phyloP scores from a whole-genome alignment of 2,329 filamentous ascomycete species.

The Fusarium algeriense region DNA sequence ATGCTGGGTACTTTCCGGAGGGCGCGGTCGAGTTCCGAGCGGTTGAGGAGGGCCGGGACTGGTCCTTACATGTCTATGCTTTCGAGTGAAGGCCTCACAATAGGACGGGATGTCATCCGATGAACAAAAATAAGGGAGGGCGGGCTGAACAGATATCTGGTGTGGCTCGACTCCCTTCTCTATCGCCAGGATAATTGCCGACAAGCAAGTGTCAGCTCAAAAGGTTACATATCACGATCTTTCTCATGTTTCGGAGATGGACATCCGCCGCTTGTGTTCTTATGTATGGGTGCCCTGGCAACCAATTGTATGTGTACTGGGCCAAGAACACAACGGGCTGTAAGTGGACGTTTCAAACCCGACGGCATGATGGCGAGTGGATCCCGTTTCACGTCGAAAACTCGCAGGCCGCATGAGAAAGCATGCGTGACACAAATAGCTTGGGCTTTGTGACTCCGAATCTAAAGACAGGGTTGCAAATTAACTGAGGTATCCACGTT shows the following conservation, averaged over 20 bases:
- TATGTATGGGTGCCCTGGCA: slow-evolving; percentile 36
- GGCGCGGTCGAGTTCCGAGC: slow-evolving; percentile 81
- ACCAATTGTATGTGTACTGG: slow-evolving; percentile 35
- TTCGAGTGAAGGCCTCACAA: slow-evolving; percentile 60
- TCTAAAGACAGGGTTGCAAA: slow-evolving; percentile 16
- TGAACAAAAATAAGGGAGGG: slow-evolving; percentile 19
- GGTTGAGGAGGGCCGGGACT: slow-evolving; percentile 66
- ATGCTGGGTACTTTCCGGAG: slow-evolving; percentile 88
- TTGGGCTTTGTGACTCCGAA: slow-evolving; percentile 25
- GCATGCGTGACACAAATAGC: slow-evolving; percentile 41
- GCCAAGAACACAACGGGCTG: slow-evolving; percentile 28
- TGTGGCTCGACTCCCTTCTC: slow-evolving; percentile 22
- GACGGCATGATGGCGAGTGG: slow-evolving; percentile 38
- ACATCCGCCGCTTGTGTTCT: slow-evolving; percentile 21
- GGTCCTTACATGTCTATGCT: slow-evolving; percentile 61
- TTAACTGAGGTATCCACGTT: slow-evolving; percentile 9
- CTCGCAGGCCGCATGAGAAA: slow-evolving; percentile 25
- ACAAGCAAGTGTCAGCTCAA: slow-evolving; percentile 24
- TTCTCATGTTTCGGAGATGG: slow-evolving; percentile 29
- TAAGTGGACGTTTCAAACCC: slow-evolving; percentile 26
- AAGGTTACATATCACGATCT: slow-evolving; percentile 29
- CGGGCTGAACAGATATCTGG: slow-evolving; percentile 23
- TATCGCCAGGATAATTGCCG: slow-evolving; percentile 24
- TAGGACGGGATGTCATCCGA: slow-evolving; percentile 31
- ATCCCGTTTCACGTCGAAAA: slow-evolving; percentile 37